Base-by-base conservation (phyloP, 1,139 yeast genomes). In the Candida tropicalis region DNA sequence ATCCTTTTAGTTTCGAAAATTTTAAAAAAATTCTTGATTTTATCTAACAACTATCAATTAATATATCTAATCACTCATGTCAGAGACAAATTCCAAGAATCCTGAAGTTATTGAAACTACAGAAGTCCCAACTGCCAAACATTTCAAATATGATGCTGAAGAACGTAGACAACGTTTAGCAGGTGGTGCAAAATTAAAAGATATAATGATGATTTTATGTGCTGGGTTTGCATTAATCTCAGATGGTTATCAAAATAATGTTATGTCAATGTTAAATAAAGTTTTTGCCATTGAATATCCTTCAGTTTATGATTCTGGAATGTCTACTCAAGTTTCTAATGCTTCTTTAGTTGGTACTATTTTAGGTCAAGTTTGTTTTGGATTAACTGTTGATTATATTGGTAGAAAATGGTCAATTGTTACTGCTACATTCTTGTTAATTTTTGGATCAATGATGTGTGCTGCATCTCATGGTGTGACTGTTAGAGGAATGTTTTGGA, bases 401-500 rank as follows among this genome's bases (percentile, higher is more conserved):
- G 77, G 76, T 25, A 63, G 81, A 56, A 75, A 73, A 50, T 71
- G 73, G 52, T 70, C 77, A 13, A 74, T 75, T 57, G 62, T 75
- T 22, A 58, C 65, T 35, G 79, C 79, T 12, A 75, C 77, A 5
- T 53, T 63, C 3, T 68, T 75, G 49, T 64, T 75, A 50, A 66
- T 76, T 11, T 49, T 72, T 39, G 79, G 79, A 31, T 65, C 79
- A 3, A 54, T 68, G 36, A 49, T 75, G 60, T 73, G 77, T 65
- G 80, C 81, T 24, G 78, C 79, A 12, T 58, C 80, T 17, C 76
- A 73, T 47, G 80, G 80, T 25, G 53, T 43, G 3, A 56, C 74
- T 18, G 60, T 60, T 12, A 53, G 63, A n/a, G 77, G 76, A 3
- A 62, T 68, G 65, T 81, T 86, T 56, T 84, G 90, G 90, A 82